A percentile compares a stretch with the other conserved stretches of the same genome.
These are phyloP conservation scores for Monascus purpureus DNA, from an alignment of 495 filamentous ascomycete genomes.

Conservation along the genomic window DNA sequence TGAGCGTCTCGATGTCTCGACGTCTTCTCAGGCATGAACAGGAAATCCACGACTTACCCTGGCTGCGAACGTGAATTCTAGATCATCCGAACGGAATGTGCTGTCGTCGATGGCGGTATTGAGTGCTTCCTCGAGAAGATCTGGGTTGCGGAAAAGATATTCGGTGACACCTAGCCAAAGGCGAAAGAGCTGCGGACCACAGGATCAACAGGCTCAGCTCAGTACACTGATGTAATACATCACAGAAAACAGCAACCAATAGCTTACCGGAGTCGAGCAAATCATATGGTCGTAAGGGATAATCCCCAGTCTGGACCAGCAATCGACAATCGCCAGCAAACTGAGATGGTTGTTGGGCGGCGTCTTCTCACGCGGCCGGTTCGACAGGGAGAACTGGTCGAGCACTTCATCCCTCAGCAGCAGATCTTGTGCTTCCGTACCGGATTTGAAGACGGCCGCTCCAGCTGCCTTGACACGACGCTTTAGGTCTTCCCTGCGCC, in stretches of 20 bases:
- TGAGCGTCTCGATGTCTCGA: no score
- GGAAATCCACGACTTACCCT: no score
- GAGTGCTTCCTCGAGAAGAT: constrained; percentile 72
- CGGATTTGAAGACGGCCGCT: constrained; percentile 58
- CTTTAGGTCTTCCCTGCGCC: constrained; percentile 65
- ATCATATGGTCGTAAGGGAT: constrained; percentile 99
- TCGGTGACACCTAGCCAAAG: constrained; percentile 97
- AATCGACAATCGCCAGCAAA: constrained; percentile 96
- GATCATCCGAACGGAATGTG: constrained; percentile 77
- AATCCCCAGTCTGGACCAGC: constrained; percentile 86
- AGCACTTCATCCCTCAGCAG: constrained; percentile 72
- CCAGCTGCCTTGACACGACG: constrained; percentile 65
- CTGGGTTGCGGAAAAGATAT: constrained; percentile 79
- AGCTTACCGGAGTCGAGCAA: constrained; percentile 75
- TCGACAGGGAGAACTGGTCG: constrained; percentile 73
- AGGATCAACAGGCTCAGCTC: constrained; percentile 5
- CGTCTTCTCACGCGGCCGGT: constrained; percentile 40
- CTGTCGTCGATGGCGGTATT: constrained; percentile 75
- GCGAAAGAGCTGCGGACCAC: constrained; percentile 59
- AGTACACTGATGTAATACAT: background rate
- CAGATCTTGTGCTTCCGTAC: constrained; percentile 44
- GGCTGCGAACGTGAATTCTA: constrained; percentile 96
- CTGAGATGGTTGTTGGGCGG: constrained; percentile 84
- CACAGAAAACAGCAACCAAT: constrained; percentile 1
- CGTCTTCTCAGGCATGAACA: no score